Percentiles rank a stretch among this genome's conserved stretches.
Conservation (phyloP, 2,329 filamentous ascomycete genomes). For the Colletotrichum eremochloae region DNA sequence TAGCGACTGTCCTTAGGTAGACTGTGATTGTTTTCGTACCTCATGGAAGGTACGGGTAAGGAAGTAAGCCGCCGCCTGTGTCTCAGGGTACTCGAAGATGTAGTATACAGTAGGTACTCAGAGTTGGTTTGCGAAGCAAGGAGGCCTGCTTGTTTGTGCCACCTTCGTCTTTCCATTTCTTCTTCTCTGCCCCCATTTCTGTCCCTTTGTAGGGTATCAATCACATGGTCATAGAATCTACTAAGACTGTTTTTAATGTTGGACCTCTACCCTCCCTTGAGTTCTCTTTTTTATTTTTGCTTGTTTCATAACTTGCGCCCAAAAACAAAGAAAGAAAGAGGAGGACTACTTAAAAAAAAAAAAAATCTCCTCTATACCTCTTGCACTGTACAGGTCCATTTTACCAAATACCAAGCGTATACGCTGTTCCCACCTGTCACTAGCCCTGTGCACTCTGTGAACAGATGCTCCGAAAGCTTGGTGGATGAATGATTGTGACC, state of each 20-base stretch:
- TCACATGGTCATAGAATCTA: not conserved
- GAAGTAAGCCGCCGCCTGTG: not conserved
- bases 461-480: not conserved
- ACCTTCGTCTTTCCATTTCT: not conserved
- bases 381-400: too few relatives aligned
- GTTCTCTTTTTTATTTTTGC: not conserved
- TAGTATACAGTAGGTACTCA: too few relatives aligned
- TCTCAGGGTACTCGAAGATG: not conserved
- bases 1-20: too few relatives aligned
- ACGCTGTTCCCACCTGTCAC: conserved; percentile 2
- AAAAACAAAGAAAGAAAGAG: not conserved
- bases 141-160: not conserved
- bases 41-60: not conserved
- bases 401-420: not conserved
- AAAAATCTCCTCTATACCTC: too few relatives aligned
- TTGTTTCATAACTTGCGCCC: not conserved
- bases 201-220: not conserved
- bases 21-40: not conserved
- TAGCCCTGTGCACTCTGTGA: conserved; percentile 23
- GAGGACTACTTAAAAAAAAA: too few relatives aligned
- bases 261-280: not conserved
- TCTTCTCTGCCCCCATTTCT: not conserved
- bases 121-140: too few relatives aligned
- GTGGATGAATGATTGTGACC: not conserved
- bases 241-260: not conserved